A percentile compares a stretch with the other conserved stretches of the same genome.
These are phyloP conservation scores for Larix kaempferi DNA, from an alignment of 75 land plant species.

Conservation along the genomic window DNA sequence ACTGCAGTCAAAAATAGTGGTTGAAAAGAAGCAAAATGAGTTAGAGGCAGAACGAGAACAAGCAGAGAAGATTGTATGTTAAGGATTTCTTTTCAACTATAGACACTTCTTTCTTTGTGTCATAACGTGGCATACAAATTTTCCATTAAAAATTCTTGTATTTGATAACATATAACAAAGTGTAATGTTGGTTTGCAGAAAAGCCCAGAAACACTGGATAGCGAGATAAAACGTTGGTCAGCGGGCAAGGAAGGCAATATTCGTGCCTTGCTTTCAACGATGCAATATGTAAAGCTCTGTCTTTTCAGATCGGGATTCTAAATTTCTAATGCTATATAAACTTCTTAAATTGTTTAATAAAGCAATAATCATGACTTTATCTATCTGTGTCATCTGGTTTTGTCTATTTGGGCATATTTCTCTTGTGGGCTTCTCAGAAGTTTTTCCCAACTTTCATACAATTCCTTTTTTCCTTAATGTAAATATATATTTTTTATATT, in stretches of 20 bases:
- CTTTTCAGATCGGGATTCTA: background rate
- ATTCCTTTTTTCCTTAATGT: background rate
- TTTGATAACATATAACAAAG: background rate
- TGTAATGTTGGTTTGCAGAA: slow-evolving; percentile 12
- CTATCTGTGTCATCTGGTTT: background rate
- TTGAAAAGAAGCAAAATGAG: slow-evolving; percentile 8
- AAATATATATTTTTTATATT: background rate
- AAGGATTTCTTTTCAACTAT: background rate
- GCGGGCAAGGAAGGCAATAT: slow-evolving; percentile 86
- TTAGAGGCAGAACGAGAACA: slow-evolving; percentile 7
- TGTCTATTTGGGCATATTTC: background rate
- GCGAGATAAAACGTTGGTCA: slow-evolving; percentile 73
- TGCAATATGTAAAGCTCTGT: slow-evolving; percentile 64
- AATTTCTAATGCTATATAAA: background rate
- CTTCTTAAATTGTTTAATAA: background rate
- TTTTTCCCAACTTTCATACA: background rate
- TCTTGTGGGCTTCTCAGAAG: background rate
- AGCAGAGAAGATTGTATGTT: slow-evolving; percentile 2
- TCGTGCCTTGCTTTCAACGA: slow-evolving; percentile 77
- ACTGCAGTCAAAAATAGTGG: slow-evolving; percentile 6
- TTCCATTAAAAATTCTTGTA: background rate
- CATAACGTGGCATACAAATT: background rate
- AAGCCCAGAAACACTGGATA: slow-evolving; percentile 45
- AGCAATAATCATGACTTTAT: background rate
- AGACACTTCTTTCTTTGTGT: background rate